Base-by-base conservation (phyloP, 148 eudicot genomes). In the Camellia lanceoleosa region DNA sequence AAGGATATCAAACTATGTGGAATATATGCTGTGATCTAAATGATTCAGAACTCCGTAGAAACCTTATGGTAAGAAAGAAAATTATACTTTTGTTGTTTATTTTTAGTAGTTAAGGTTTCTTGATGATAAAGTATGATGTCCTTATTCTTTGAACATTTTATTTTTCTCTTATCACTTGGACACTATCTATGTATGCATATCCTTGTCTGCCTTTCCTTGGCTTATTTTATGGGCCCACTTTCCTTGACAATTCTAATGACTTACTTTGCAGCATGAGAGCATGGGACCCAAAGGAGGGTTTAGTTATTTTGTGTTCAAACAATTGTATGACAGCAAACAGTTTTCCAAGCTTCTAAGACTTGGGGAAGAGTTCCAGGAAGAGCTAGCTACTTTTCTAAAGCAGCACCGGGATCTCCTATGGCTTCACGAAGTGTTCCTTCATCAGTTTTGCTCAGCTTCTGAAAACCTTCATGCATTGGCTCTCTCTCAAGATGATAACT, bases 211-310 rank as follows among this genome's bases (percentile, higher is more conserved):
- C 30, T 52, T 70, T 59, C 56, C 10, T 54, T 44, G 69, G 64
- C 81, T 73, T 73, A 72, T 70, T 49, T 67, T 8, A n/a, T 76
- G 58, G 70, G 58, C 58, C 52, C 38, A 52, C 68, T 54, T 66
- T 54, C 49, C 54, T 55, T 16, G 52, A 67, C 51, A 73, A 63
- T 71, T 78, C 16, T 59, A 68, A 19, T 80, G 13, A 51, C 82
- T 18, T 77, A 9, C 77, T 82, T 56, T 84, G 89, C 92, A 96
- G 99, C 88, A 83, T 81, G 92, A 93, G 84, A 91, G 98, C 86
- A 85, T 91, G 91, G 99, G 99, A 77, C 93, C 98, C 55, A 96
- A 85, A 86, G 97, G 97, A 73, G 99, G 99, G 65, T 96, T 92
- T 79, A 92, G 97, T 80, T 81, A 89, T 87, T 96, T 87, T 80